phyloP scores from a whole-genome alignment of 2,329 filamentous ascomycete species.

The Emmonsiellopsis sp. region DNA sequence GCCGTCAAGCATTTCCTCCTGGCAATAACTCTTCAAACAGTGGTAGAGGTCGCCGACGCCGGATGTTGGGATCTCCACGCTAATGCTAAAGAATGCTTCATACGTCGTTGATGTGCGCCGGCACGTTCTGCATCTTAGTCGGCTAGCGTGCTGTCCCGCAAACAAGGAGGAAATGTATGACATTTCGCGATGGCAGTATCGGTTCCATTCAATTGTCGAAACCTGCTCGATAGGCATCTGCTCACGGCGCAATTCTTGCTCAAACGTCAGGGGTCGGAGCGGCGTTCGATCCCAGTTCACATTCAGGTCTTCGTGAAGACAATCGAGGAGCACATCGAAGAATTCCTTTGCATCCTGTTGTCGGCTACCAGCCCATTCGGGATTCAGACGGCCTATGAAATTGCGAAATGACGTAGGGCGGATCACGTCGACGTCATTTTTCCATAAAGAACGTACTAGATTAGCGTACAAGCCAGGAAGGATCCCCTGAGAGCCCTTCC shows the following conservation, averaged over 20 bases:
- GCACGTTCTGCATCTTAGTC: slow-evolving; percentile 52
- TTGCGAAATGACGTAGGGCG: slow-evolving; percentile 54
- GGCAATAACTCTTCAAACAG: slow-evolving; percentile 60
- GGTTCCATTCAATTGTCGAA: slow-evolving; percentile 64
- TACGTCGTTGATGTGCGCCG: slow-evolving; percentile 56
- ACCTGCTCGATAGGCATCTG: slow-evolving; percentile 52
- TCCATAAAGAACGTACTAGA: slow-evolving; percentile 53
- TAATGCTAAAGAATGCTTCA: slow-evolving; percentile 61
- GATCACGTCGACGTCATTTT: slow-evolving; percentile 44
- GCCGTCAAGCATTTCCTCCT: slow-evolving; percentile 56
- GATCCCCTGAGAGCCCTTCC: slow-evolving; percentile 55
- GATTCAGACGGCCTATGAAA: slow-evolving; percentile 55
- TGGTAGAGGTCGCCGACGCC: slow-evolving; percentile 53
- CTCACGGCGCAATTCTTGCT: slow-evolving; percentile 53
- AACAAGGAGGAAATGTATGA: slow-evolving; percentile 75
- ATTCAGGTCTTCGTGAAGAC: slow-evolving; percentile 81
- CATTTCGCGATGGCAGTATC: slow-evolving; percentile 58
- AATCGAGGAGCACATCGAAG: slow-evolving; percentile 69
- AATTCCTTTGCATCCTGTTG: slow-evolving; percentile 94
- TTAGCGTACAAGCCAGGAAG: slow-evolving; percentile 54
- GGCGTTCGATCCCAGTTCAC: slow-evolving; percentile 50
- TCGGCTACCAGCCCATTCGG: slow-evolving; percentile 59
- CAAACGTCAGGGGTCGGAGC: slow-evolving; percentile 47
- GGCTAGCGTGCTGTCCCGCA: slow-evolving; percentile 59
- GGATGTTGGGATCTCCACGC: slow-evolving; percentile 52